phyloP scores from a whole-genome alignment of 805 yeast species.

The Maudiozyma saulgeensis region DNA sequence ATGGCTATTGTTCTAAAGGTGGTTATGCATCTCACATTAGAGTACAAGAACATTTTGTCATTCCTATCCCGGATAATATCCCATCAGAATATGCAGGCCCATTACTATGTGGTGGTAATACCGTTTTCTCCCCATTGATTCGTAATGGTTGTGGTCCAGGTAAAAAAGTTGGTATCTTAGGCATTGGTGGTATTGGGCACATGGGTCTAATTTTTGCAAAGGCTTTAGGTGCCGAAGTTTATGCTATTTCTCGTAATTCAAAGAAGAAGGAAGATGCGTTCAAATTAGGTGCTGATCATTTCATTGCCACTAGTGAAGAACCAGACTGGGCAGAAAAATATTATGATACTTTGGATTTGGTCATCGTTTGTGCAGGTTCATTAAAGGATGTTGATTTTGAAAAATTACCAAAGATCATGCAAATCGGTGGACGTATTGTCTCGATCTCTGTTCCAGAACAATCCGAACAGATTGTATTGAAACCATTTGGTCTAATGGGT shows the following conservation, averaged over 20 bases:
- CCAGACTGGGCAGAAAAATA: constrained; percentile 32
- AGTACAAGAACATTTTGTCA: constrained; percentile 52
- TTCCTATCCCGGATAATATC: constrained; percentile 51
- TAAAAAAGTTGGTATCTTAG: constrained; percentile 43
- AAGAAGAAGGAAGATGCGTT: constrained; percentile 43
- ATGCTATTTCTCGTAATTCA: constrained; percentile 44
- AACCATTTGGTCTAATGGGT: constrained; percentile 18
- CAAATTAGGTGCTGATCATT: constrained; percentile 44
- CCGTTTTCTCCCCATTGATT: constrained; percentile 59
- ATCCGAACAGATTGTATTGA: constrained; percentile 8
- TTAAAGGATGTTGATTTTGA: constrained; percentile 33
- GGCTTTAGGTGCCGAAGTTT: constrained; percentile 52
- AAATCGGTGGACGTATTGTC: constrained; percentile 30
- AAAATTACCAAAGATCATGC: constrained; percentile 24
- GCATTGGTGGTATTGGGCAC: constrained; percentile 51
- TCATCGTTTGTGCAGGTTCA: constrained; percentile 41
- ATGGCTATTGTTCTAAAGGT: constrained; percentile 46
- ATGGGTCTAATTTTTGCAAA: constrained; percentile 48
- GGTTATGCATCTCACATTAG: constrained; percentile 61
- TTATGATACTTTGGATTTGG: constrained; percentile 35
- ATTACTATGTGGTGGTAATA: constrained; percentile 68
- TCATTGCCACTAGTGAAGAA: constrained; percentile 46
- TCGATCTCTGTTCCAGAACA: constrained; percentile 20
- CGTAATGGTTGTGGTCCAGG: constrained; percentile 44
- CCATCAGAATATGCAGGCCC: constrained; percentile 57